Base-by-base conservation (phyloP, 2,329 filamentous ascomycete species). In the Fusarium longipes region DNA sequence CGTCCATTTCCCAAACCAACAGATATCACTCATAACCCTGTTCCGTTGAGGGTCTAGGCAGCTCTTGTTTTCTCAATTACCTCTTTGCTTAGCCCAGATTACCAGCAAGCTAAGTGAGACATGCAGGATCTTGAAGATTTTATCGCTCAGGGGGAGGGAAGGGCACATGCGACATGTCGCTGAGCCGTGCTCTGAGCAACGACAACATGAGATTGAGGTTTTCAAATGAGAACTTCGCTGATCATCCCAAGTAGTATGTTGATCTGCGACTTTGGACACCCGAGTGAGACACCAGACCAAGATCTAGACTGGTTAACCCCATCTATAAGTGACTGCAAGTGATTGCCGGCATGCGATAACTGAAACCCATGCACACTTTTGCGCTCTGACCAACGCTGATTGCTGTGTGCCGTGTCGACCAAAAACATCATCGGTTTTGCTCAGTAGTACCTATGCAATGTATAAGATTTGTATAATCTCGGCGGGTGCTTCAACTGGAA, bases 401-500 rank as follows among this genome's bases (percentile, higher is more conserved):
- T 25, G n/a, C n/a, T 27, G 27, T 47, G 29, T 25, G 45, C 22
- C 45, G 24, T 44, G 25, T 35, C 22, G 45, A 33, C 33, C 39
- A 27, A 20, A 59, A 35, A 29, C 38, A 53, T 20, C 38, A 33
- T 54, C 32, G 22, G 29, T 8, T 50, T 24, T 22, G 27, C 32
- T 61, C 38, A 36, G 18, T n/a, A 57, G 22, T 32, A 60, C 29
- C 18, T n/a, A 30, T 50, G 25, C 27, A 30, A 57, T 48, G 56
- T 18, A 30, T 22, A 52, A 52, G 43, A 45, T 25, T 35, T 24
- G 47, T 17, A 25, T 48, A n/a, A 32, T 36, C 40, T 38, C 18
- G 39, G 57, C 61, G 48, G 51, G 43, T 66, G 43, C 50, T 47
- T 33, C 20, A 27, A 69, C 67, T 55, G 48, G 67, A 72, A 70